Conservation (phyloP, 345 rosid species). For the Geranium brycei region DNA sequence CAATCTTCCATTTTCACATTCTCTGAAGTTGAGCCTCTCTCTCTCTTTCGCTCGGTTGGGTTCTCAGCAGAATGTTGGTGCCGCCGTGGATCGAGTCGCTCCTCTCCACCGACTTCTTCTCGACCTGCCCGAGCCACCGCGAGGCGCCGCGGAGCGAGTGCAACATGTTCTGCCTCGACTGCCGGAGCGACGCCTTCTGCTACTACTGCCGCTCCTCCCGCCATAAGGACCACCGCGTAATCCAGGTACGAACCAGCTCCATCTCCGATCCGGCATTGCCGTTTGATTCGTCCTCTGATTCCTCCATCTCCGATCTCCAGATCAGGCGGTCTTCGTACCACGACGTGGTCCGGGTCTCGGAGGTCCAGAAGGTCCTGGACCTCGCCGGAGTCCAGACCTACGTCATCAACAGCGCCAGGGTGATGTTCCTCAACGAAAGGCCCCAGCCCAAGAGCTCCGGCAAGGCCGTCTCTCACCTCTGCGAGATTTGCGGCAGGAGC, state of each 20-base stretch:
- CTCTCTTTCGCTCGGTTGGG: no score
- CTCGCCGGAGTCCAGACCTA: conserved; percentile 8
- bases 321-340: conserved; percentile 13
- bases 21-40: not conserved
- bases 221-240: conserved; percentile 11
- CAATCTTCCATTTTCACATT: conserved; percentile 2
- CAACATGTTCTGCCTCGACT: conserved; percentile 15
- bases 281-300: not conserved
- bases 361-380: conserved; percentile 10
- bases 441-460: conserved; percentile 9
- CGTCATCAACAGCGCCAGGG: conserved; percentile 13
- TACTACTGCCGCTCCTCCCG: conserved; percentile 12
- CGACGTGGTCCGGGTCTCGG: conserved; percentile 12
- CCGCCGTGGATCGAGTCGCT: conserved; percentile 14
- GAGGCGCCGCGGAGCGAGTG: conserved; percentile 12
- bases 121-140: conserved; percentile 7
- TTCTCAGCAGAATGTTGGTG: conserved; percentile 7
- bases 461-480: conserved; percentile 6
- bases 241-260: conserved; percentile 4
- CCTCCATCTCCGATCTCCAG: not conserved
- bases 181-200: conserved; percentile 6
- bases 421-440: conserved; percentile 13
- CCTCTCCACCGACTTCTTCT: conserved; percentile 12
- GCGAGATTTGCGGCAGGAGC: conserved; percentile 8
- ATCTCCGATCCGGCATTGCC: not conserved